Percentiles rank a stretch among this genome's conserved stretches.
phyloP scores from a whole-genome alignment of 768 basidiomycete species.

The Lepiota subincarnata region DNA sequence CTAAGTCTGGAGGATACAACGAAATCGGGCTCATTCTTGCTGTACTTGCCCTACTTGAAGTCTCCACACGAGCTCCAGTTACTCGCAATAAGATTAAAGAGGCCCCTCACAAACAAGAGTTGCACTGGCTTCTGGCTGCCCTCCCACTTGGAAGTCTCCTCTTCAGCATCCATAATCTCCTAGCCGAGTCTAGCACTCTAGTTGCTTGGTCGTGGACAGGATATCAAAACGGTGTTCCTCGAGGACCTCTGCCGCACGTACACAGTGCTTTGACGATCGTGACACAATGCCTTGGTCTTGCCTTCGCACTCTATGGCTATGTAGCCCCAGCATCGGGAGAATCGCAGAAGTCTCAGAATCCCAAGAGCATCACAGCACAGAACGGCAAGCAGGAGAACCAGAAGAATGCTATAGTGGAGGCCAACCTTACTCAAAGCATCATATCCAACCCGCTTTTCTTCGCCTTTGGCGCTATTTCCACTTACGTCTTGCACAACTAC shows the following conservation, averaged over 20 bases:
- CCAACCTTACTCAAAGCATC: slow-evolving; percentile 15
- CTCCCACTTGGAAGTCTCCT: slow-evolving; percentile 64
- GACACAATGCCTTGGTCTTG: slow-evolving; percentile 55
- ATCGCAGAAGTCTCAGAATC: not conserved
- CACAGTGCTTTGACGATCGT: slow-evolving; percentile 67
- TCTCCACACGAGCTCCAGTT: slow-evolving; percentile 35
- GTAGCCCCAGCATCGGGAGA: slow-evolving; percentile 29
- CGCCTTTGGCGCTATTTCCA: slow-evolving; percentile 44
- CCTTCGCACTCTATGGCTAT: slow-evolving; percentile 25
- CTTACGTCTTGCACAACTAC: slow-evolving; percentile 54
- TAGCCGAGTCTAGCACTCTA: slow-evolving; percentile 74
- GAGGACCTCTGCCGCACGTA: slow-evolving; percentile 69
- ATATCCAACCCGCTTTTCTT: slow-evolving; percentile 51
- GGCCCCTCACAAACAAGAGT: not conserved
- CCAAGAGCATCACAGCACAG: not conserved
- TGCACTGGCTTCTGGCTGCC: slow-evolving; percentile 27
- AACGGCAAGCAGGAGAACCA: not conserved
- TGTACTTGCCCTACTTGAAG: slow-evolving; percentile 53
- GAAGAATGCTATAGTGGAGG: not conserved
- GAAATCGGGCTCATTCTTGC: slow-evolving; percentile 59
- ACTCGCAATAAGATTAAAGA: not conserved
- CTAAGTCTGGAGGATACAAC: slow-evolving; percentile 65
- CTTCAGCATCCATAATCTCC: slow-evolving; percentile 67
- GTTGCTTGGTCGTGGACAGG: slow-evolving; percentile 90
- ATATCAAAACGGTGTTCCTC: slow-evolving; percentile 55